These are phyloP conservation scores for Ascocoryne sarcoides DNA, from an alignment of 2,329 filamentous ascomycete genomes.

Conservation along the genomic window DNA sequence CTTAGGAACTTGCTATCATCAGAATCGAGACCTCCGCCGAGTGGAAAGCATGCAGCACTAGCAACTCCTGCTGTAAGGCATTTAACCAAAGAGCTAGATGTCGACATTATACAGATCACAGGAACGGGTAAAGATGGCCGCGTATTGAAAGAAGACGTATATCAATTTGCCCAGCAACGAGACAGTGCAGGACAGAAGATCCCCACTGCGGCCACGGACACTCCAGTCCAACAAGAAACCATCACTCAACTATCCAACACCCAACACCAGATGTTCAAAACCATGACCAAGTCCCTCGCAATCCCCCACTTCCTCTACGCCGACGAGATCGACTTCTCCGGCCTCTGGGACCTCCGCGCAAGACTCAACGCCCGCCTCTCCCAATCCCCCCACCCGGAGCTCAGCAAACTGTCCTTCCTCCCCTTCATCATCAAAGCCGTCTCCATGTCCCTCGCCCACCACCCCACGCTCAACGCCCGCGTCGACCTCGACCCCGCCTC, in stretches of 20 bases:
- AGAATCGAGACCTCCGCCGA: slow-evolving; percentile 6
- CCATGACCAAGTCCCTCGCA: slow-evolving; percentile 82
- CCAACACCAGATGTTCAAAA: slow-evolving; percentile 93
- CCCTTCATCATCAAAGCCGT: slow-evolving; percentile 96
- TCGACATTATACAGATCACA: slow-evolving; percentile 69
- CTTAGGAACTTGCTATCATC: neutral
- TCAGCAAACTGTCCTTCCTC: slow-evolving; percentile 73
- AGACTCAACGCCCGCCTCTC: slow-evolving; percentile 61
- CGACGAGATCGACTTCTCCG: slow-evolving; percentile 77
- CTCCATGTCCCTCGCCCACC: slow-evolving; percentile 71
- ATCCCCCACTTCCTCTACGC: slow-evolving; percentile 97
- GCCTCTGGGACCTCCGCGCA: slow-evolving; percentile 61
- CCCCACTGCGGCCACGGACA: slow-evolving; percentile 10
- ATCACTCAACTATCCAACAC: slow-evolving; percentile 62
- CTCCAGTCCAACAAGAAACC: slow-evolving; percentile 53
- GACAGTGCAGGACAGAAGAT: slow-evolving; percentile 27
- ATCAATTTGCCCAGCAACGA: slow-evolving; percentile 54
- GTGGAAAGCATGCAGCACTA: slow-evolving; percentile 60
- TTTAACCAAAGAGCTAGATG: slow-evolving; percentile 66
- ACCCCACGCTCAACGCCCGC: slow-evolving; percentile 80
- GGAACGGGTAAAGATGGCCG: slow-evolving; percentile 88
- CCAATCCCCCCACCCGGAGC: slow-evolving; percentile 28
- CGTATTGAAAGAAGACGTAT: slow-evolving; percentile 87
- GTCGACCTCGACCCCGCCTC: slow-evolving; percentile 53
- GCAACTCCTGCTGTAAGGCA: slow-evolving; percentile 91